A percentile compares a stretch with the other conserved stretches of the same genome.
Conservation (phyloP, 2,329 filamentous ascomycete species). For the Nemania sp. region DNA sequence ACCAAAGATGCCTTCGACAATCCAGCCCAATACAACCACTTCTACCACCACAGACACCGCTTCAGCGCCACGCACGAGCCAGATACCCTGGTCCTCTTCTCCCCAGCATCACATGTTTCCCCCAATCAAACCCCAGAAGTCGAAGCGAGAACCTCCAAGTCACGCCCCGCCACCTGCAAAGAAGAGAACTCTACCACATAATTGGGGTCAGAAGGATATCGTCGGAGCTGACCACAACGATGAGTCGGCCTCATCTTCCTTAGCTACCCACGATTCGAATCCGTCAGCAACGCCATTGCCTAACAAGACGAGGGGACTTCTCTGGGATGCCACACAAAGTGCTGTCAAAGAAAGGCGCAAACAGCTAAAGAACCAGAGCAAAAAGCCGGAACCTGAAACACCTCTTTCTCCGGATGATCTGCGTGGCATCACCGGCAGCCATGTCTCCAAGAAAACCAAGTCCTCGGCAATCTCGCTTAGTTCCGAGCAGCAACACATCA, state of each 20-base stretch:
- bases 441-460: constrained; percentile 50
- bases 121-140: constrained; percentile 50
- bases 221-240: constrained; percentile 41
- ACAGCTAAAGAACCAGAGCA: constrained; percentile 74
- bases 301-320: constrained; percentile 54
- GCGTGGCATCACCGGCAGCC: constrained; percentile 55
- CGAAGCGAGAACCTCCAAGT: constrained; percentile 59
- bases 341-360: constrained; percentile 83
- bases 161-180: constrained; percentile 59
- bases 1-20: constrained; percentile 42
- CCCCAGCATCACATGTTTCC: constrained; percentile 62
- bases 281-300: constrained; percentile 50
- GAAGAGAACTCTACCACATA: constrained; percentile 74
- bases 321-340: constrained; percentile 81
- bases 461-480: constrained; percentile 77
- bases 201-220: constrained; percentile 49
- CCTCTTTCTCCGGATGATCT: constrained; percentile 60
- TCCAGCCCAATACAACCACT: constrained; percentile 15
- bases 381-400: constrained; percentile 58
- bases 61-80: constrained; percentile 46
- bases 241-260: constrained; percentile 44
- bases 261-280: constrained; percentile 44
- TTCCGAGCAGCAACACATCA: constrained; percentile 85
- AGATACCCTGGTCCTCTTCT: constrained; percentile 79
- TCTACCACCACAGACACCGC: background rate